Evolutionary conservation across 352 stramenopile genomes (phyloP), one percentile per base, ranked within the genome.

Genomic region (Thraustochytrium sp.): DNA sequence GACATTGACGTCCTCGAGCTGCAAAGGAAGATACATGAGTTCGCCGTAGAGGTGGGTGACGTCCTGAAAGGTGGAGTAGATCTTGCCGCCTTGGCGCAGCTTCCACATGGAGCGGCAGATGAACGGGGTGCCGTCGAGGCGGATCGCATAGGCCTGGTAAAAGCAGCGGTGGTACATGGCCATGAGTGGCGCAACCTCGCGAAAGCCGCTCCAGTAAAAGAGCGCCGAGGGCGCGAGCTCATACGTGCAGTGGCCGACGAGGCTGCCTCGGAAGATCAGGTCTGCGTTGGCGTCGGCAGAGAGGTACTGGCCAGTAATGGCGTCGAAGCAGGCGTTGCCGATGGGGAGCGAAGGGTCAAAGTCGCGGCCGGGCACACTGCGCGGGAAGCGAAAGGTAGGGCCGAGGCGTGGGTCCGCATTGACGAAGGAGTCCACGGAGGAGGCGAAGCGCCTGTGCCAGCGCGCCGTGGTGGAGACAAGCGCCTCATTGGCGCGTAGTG

Each of bases 1-100:
- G 42, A 16, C 42, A 16, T 5, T 16, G 42, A 16, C 42, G 5
- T n/a, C n/a, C n/a, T n/a, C n/a, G 34, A 49, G 42, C 26, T 72
- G 26, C 51, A 72, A 44, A 5, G 59, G 59, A 16, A 72, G 21
- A 9, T 72, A 31, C 16, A 72, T 72, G 11, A 72, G 21, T 18
- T 72, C 59, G 8, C 26, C 26, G 3, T 72, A 72, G 34, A 72
- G 40, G 26, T 72, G 36, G 13, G 59, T 42, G 40, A 72, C 59
- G 59, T 72, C 59, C 59, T 72, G 59, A 44, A 72, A 72, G 59
- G 26, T 44, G 36, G 59, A 72, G 59, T 72, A 72, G 3, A 72
- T 72, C 26, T 49, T 72, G 11, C 59, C 59, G n/a, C n/a, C n/a
- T 44, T 72, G 42, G 40, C 59, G 59, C 9, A 44, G 46, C 59